These are phyloP conservation scores for Saturnispora ahearnii DNA, from an alignment of 805 yeast species.

Conservation along the genomic window DNA sequence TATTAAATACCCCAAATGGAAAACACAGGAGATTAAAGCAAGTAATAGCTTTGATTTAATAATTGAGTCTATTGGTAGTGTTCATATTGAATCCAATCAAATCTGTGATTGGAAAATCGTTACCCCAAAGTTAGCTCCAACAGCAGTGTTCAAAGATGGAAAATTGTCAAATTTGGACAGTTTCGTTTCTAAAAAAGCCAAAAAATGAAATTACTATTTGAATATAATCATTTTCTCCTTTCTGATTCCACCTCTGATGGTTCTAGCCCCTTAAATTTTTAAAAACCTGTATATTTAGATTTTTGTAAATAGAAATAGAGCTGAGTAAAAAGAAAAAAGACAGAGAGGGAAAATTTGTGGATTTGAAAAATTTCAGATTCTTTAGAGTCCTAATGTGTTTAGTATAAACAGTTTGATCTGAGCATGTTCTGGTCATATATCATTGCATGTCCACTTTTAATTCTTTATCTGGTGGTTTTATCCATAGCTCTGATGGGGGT, in stretches of 20 bases:
- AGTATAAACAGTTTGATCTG: background rate
- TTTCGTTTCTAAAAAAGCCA: background rate
- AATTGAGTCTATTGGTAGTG: conserved; percentile 1
- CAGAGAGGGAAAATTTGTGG: background rate
- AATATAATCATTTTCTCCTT: too few relatives aligned
- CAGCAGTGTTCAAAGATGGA: background rate
- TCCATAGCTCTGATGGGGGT: conserved; percentile 24
- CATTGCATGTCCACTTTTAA: conserved; percentile 10
- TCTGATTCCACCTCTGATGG: too few relatives aligned
- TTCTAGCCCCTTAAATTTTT: background rate
- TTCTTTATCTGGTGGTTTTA: conserved; percentile 26
- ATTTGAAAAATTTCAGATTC: background rate
- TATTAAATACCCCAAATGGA: conserved; percentile 4
- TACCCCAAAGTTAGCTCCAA: conserved; percentile 7
- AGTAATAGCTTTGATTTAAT: conserved; percentile 1
- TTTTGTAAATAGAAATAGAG: background rate
- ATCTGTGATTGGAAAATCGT: conserved; percentile 6
- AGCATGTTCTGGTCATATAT: background rate
- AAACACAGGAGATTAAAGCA: background rate
- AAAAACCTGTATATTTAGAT: background rate
- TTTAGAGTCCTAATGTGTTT: too few relatives aligned
- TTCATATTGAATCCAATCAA: conserved; percentile 4
- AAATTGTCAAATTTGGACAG: background rate
- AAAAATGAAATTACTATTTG: background rate
- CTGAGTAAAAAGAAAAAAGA: background rate